These are phyloP conservation scores for Alnus rubra DNA, from an alignment of 306 rosid genomes.

Conservation along the genomic window DNA sequence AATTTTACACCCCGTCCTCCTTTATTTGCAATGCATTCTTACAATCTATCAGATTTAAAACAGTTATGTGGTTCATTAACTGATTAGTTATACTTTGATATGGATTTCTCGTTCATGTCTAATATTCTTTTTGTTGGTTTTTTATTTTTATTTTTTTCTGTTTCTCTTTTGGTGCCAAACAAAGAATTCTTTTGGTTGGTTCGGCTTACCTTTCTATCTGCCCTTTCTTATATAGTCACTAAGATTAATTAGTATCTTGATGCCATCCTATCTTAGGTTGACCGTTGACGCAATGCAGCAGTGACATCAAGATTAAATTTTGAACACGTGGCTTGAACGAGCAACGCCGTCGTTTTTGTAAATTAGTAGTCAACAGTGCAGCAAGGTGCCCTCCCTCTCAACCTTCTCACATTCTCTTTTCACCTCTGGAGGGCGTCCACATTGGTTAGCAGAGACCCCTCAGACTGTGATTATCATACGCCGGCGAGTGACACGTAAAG, in stretches of 20 bases:
- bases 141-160: too few relatives aligned
- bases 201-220: slow-evolving; percentile 10
- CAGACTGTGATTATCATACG: not conserved
- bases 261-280: slow-evolving; percentile 49
- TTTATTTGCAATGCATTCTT: not conserved
- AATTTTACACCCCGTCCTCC: not conserved
- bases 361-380: too few relatives aligned
- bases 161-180: not conserved
- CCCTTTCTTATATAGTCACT: not conserved
- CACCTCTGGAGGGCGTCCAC: not conserved
- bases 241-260: not conserved
- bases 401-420: not conserved
- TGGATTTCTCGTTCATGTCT: not conserved
- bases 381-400: not conserved
- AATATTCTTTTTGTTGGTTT: not conserved
- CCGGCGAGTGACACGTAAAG: not conserved
- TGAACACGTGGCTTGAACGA: too few relatives aligned
- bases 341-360: too few relatives aligned
- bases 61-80: not conserved
- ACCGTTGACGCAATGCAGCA: too few relatives aligned
- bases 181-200: not conserved
- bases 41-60: not conserved
- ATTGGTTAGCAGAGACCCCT: not conserved
- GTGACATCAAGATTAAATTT: too few relatives aligned
- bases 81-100: not conserved